Evolutionary conservation across 176 grass and related monocot genomes (phyloP).

Genomic region (Paspalum notatum): DNA sequence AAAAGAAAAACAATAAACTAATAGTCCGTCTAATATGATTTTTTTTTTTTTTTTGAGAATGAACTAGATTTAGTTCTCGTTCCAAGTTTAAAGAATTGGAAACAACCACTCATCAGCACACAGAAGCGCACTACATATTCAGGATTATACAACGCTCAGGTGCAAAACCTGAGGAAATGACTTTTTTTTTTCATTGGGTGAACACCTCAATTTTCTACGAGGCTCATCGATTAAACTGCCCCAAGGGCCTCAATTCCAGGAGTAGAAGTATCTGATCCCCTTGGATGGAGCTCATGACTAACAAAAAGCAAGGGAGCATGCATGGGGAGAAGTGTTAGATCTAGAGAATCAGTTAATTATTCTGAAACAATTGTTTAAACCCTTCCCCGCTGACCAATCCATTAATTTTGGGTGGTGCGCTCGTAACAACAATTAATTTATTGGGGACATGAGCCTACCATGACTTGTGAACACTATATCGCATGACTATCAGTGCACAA

Average conservation of each 20-base stretch:
- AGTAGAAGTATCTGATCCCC: conserved; percentile 77
- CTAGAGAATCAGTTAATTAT: conserved; percentile 51
- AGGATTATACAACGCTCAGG: neutral
- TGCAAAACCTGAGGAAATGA: neutral
- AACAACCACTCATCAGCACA: neutral
- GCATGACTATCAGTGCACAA: conserved; percentile 44
- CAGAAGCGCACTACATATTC: neutral
- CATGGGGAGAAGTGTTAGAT: conserved; percentile 59
- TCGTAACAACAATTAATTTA: conserved; percentile 45
- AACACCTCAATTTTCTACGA: conserved; percentile 40
- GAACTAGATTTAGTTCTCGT: neutral
- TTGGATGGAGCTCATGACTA: conserved; percentile 36
- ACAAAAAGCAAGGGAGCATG: conserved; percentile 45
- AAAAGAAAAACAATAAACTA: neutral
- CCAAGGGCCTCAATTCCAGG: conserved; percentile 53
- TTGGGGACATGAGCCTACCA: conserved; percentile 48
- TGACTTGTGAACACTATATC: conserved; percentile 44
- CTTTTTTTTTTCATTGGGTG: conserved; percentile 28
- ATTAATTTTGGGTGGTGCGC: conserved; percentile 50
- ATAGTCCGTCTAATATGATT: neutral
- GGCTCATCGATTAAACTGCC: conserved; percentile 41
- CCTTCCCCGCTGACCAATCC: conserved; percentile 38
- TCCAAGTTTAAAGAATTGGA: conserved; percentile 2
- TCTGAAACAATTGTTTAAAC: conserved; percentile 31
- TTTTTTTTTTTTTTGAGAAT: neutral